phyloP scores from a whole-genome alignment of 495 filamentous ascomycete species.

The Sabuloglossum arenarium region DNA sequence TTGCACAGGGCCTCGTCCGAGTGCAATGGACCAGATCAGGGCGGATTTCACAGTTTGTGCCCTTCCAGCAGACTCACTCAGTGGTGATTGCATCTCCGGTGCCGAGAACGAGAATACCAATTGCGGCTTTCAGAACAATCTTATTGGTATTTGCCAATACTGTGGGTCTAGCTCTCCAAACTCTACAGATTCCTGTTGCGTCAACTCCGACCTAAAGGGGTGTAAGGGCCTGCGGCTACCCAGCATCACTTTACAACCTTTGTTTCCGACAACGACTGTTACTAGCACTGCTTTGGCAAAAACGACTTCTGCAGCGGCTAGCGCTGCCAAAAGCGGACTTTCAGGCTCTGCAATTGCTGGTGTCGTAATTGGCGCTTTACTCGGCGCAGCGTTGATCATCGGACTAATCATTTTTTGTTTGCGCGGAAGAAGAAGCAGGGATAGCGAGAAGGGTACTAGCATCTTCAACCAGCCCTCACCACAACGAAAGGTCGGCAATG shows the following conservation, averaged over 20 bases:
- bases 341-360: slow-evolving; percentile 78
- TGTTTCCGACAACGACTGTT: slow-evolving; percentile 29
- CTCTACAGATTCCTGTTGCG: slow-evolving; percentile 88
- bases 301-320: slow-evolving; percentile 6
- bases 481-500: slow-evolving; percentile 31
- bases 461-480: slow-evolving; percentile 79
- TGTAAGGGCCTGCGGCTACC: slow-evolving; percentile 62
- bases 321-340: slow-evolving; percentile 25
- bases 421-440: slow-evolving; percentile 36
- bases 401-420: slow-evolving; percentile 36
- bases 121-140: slow-evolving; percentile 70
- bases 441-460: slow-evolving; percentile 33
- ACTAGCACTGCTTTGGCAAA: slow-evolving; percentile 4
- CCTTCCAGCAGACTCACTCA: slow-evolving; percentile 56
- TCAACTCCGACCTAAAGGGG: slow-evolving; percentile 47
- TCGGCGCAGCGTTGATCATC: slow-evolving; percentile 44
- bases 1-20: slow-evolving; percentile 39
- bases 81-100: slow-evolving; percentile 51
- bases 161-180: slow-evolving; percentile 68
- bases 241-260: slow-evolving; percentile 43
- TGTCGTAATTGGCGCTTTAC: slow-evolving; percentile 63
- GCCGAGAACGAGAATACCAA: slow-evolving; percentile 63
- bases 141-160: slow-evolving; percentile 69
- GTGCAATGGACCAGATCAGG: slow-evolving; percentile 57
- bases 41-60: slow-evolving; percentile 87